Evolutionary conservation across 1,284 basidiomycete genomes (phyloP).

Genomic region (Papiliotrema fonsecae): DNA sequence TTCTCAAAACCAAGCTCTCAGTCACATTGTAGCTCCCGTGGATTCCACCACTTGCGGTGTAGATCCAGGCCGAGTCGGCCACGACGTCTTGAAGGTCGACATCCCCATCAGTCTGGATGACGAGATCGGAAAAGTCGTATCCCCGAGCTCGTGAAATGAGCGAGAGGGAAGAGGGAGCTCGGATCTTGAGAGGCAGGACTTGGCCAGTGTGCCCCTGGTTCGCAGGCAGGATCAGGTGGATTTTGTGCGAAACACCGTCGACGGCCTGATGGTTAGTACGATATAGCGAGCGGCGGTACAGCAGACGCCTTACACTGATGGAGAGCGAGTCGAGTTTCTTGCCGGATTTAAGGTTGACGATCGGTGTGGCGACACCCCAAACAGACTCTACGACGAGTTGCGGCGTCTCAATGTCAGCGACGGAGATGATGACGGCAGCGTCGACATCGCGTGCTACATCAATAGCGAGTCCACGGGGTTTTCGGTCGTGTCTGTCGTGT

Average conservation of each 20-base stretch:
- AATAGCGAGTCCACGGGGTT: not conserved
- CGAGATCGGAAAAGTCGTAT: too few species aligned
- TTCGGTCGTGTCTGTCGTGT: not conserved
- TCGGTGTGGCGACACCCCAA: not conserved
- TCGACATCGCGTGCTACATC: not conserved
- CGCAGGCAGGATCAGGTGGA: not conserved
- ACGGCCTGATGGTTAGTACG: not conserved
- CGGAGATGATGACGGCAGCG: not conserved
- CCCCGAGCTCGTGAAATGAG: too few species aligned
- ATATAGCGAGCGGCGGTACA: not conserved
- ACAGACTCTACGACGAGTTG: not conserved
- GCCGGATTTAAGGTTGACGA: not conserved
- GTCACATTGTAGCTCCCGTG: conserved; percentile 32
- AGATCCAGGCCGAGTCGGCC: conserved; percentile 3
- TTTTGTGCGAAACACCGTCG: not conserved
- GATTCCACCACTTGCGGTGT: conserved; percentile 17
- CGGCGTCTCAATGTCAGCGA: not conserved
- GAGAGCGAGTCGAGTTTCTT: not conserved
- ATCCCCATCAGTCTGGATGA: not conserved
- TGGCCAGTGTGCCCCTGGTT: not conserved
- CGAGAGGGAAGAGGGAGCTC: not conserved
- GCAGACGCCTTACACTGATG: not conserved
- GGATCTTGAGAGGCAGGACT: not conserved
- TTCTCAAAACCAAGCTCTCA: conserved; percentile 15
- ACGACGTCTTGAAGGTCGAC: not conserved